phyloP scores from a whole-genome alignment of 129 eudicot genomes.

The sunflower (Helianthus annuus) region DNA sequence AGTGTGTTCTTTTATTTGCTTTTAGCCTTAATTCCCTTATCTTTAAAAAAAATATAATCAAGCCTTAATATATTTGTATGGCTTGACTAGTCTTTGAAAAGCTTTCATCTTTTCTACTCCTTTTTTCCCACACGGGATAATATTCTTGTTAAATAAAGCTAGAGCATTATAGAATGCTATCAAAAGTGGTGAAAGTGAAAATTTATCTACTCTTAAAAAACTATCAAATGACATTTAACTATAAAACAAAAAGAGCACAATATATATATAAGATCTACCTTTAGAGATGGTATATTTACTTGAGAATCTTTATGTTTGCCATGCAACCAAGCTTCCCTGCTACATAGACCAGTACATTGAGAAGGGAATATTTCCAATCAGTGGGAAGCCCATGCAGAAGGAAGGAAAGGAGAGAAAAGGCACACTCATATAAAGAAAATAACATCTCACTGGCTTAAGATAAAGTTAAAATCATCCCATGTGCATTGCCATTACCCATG shows the following conservation, averaged over 20 bases:
- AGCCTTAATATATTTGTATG: slow-evolving; percentile 42
- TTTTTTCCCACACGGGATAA: slow-evolving; percentile 43
- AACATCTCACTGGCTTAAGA: slow-evolving; percentile 44
- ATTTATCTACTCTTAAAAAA: slow-evolving; percentile 11
- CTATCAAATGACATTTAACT: neutral
- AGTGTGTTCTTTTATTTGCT: slow-evolving; percentile 32
- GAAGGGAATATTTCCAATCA: slow-evolving; percentile 58
- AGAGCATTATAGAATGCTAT: slow-evolving; percentile 30
- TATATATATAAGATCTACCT: slow-evolving; percentile 50
- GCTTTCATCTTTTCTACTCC: slow-evolving; percentile 47
- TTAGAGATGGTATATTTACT: slow-evolving; percentile 60
- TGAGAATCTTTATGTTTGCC: slow-evolving; percentile 65
- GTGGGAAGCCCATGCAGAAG: slow-evolving; percentile 62
- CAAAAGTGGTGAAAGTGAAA: slow-evolving; percentile 33
- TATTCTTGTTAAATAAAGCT: slow-evolving; percentile 31
- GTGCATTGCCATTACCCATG: slow-evolving; percentile 50
- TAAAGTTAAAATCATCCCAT: slow-evolving; percentile 64
- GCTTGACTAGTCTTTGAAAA: slow-evolving; percentile 51
- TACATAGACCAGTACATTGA: slow-evolving; percentile 44
- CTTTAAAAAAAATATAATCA: slow-evolving; percentile 42
- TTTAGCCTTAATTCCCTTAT: slow-evolving; percentile 36
- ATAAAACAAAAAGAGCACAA: slow-evolving; percentile 16
- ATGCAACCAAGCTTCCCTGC: slow-evolving; percentile 98
- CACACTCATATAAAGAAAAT: slow-evolving; percentile 47
- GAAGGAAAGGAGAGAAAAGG: slow-evolving; percentile 34